These are phyloP conservation scores for Nissolia schottii DNA, from an alignment of 306 rosid genomes.

Conservation along the genomic window DNA sequence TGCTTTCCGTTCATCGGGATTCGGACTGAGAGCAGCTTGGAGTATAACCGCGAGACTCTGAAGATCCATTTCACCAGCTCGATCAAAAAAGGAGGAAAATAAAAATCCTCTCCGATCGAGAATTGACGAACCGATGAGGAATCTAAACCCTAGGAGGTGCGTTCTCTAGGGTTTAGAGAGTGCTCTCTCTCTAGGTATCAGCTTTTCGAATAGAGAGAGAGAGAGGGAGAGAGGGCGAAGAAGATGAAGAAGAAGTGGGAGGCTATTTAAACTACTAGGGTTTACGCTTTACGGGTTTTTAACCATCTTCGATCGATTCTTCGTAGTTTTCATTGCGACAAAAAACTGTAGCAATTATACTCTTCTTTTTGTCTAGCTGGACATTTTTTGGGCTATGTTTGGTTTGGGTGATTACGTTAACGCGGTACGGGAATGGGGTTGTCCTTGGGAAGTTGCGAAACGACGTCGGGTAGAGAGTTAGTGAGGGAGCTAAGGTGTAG, in stretches of 20 bases:
- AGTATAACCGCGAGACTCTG: slow-evolving; percentile 67
- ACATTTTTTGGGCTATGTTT: not conserved
- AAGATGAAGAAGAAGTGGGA: slow-evolving; percentile 5
- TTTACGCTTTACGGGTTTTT: slow-evolving; percentile 61
- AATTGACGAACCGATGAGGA: slow-evolving; percentile 11
- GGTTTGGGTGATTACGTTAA: not conserved
- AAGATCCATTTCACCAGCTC: slow-evolving; percentile 64
- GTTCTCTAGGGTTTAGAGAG: slow-evolving; percentile 46
- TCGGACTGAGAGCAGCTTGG: slow-evolving; percentile 91
- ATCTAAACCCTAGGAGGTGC: slow-evolving; percentile 41
- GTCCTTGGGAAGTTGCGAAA: not conserved
- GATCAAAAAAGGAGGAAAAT: not conserved
- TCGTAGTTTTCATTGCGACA: slow-evolving; percentile 8
- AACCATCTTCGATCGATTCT: slow-evolving; percentile 12
- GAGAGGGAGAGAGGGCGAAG: not conserved
- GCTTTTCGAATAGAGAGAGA: not conserved
- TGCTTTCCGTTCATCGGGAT: slow-evolving; percentile 87
- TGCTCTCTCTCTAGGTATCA: not conserved
- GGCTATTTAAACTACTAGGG: slow-evolving; percentile 74
- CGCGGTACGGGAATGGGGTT: not conserved
- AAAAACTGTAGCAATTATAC: not conserved
- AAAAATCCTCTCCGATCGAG: not conserved
- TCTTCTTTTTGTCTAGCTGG: not conserved
- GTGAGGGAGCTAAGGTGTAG: not conserved
- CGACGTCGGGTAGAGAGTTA: not conserved